Evolutionary conservation across 306 rosid genomes (phyloP).

Genomic region (Cucurbita ficifolia): DNA sequence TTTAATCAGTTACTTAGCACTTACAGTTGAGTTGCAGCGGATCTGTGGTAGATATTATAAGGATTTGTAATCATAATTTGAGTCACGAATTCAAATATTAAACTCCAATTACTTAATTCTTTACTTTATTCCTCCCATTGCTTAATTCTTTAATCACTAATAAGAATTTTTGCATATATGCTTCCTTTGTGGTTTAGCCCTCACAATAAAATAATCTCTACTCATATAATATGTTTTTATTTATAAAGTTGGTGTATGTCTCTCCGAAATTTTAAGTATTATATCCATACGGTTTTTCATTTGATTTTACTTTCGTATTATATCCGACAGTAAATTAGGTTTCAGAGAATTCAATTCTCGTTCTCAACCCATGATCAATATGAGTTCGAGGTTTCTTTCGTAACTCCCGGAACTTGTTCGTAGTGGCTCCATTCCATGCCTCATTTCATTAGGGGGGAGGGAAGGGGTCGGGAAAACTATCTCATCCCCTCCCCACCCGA

Average conservation of each 20-base stretch:
- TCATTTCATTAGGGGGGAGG: too few species aligned
- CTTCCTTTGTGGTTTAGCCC: neutral
- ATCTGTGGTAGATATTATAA: neutral
- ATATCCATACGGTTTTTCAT: neutral
- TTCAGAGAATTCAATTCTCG: too few species aligned
- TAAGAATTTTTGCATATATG: neutral
- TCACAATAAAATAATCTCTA: neutral
- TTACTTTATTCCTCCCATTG: neutral
- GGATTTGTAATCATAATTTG: constrained; percentile 1
- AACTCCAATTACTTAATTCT: neutral
- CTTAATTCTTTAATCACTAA: neutral
- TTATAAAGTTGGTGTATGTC: neutral
- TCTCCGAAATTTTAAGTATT: neutral
- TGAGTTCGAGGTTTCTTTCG: too few species aligned
- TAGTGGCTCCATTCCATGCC: too few species aligned
- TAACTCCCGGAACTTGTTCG: too few species aligned
- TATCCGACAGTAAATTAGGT: too few species aligned
- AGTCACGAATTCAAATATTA: constrained; percentile 2
- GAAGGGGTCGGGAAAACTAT: too few species aligned
- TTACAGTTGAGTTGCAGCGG: neutral
- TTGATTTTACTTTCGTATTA: neutral
- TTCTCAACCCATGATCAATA: too few species aligned
- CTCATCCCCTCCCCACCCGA: too few species aligned
- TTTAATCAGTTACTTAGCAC: neutral
- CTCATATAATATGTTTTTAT: neutral